Conservation (phyloP, 1,139 yeast genomes). For the Groenewaldozyma auringiensis region DNA sequence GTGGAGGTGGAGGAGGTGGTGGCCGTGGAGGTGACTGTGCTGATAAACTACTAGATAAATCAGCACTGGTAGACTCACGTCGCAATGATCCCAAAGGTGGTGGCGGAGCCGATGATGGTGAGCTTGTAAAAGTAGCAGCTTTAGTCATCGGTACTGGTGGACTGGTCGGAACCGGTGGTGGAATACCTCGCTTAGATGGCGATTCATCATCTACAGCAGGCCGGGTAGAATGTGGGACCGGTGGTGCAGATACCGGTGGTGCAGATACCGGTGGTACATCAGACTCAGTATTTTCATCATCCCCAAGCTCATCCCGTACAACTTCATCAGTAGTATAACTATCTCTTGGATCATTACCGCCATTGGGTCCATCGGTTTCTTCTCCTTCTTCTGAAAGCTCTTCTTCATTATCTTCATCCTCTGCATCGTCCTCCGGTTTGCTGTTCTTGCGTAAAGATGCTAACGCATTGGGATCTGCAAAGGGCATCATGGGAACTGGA, state of each 20-base stretch:
- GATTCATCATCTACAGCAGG: conserved; percentile 2
- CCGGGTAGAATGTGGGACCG: conserved; percentile 13
- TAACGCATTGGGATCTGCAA: conserved; percentile 35
- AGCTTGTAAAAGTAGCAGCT: not conserved
- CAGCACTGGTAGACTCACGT: conserved; percentile 1
- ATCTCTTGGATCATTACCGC: not conserved
- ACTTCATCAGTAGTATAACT: conserved; percentile 6
- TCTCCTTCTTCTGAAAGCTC: conserved; percentile 7
- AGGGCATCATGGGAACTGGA: conserved; percentile 49
- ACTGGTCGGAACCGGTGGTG: conserved; percentile 11
- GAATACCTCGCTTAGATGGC: conserved; percentile 5
- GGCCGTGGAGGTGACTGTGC: conserved; percentile 17
- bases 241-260: conserved; percentile 9
- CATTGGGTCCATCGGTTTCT: not conserved
- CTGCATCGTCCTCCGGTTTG: conserved; percentile 14
- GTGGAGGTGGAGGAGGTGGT: conserved; percentile 14
- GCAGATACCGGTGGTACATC: conserved; percentile 20
- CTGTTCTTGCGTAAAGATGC: conserved; percentile 21
- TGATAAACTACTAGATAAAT: conserved; percentile 9
- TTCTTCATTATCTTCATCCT: conserved; percentile 6
- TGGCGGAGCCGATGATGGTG: conserved; percentile 2
- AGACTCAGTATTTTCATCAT: conserved; percentile 30
- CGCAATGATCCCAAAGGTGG: not conserved
- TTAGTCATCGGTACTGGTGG: conserved; percentile 6
- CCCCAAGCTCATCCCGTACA: conserved; percentile 21